phyloP scores from a whole-genome alignment of 2,329 filamentous ascomycete species.

The Cladosporium halotolerans region DNA sequence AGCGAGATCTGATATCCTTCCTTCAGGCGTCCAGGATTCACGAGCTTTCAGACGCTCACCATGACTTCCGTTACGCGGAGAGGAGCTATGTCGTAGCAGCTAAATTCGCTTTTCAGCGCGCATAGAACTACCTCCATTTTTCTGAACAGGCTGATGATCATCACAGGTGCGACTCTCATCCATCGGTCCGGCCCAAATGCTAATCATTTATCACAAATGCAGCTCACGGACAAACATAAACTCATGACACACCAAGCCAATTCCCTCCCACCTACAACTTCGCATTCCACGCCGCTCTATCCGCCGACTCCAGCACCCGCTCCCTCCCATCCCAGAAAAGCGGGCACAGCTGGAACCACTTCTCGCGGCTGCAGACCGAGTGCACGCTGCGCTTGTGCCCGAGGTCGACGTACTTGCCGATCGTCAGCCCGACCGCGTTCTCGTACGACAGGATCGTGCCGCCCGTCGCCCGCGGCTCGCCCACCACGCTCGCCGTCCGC shows the following conservation, averaged over 20 bases:
- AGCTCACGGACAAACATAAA: too few species aligned
- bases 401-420: conserved; percentile 47
- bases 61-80: too few species aligned
- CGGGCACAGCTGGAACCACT: conserved; percentile 42
- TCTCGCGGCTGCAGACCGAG: conserved; percentile 33
- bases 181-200: too few species aligned
- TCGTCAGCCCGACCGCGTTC: conserved; percentile 63
- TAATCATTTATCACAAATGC: too few species aligned
- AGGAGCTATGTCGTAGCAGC: too few species aligned
- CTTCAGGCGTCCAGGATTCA: too few species aligned
- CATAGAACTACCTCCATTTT: too few species aligned
- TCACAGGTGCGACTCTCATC: too few species aligned
- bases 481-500: conserved; percentile 50
- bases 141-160: too few species aligned
- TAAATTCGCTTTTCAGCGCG: too few species aligned
- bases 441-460: conserved; percentile 67
- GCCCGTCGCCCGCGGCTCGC: conserved; percentile 68
- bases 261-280: neutral
- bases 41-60: too few species aligned
- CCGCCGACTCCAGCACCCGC: conserved; percentile 21
- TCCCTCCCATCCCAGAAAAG: conserved; percentile 43
- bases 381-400: conserved; percentile 36
- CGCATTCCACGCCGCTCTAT: conserved; percentile 22
- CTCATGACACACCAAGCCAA: too few species aligned
- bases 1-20: neutral